phyloP scores from a whole-genome alignment of 768 basidiomycete species.

The Cystoderma amianthinum region DNA sequence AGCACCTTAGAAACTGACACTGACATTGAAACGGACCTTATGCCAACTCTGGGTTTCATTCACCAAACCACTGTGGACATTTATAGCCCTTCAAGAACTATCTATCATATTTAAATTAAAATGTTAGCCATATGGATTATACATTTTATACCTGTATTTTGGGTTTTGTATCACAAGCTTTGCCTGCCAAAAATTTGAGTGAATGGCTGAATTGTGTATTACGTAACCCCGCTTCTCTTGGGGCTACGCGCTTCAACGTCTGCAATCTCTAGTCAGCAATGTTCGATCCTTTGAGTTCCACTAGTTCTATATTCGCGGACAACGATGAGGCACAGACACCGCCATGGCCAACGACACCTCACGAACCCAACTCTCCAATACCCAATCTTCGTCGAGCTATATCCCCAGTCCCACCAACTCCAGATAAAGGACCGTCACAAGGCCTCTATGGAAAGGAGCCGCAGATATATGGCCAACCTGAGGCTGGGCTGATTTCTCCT shows the following conservation, averaged over 20 bases:
- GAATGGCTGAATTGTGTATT: conserved; percentile 1
- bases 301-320: conserved; percentile 46
- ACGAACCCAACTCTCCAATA: conserved; percentile 61
- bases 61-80: too few species aligned
- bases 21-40: too few species aligned
- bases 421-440: conserved; percentile 44
- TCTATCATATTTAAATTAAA: too few species aligned
- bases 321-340: conserved; percentile 36
- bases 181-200: too few species aligned
- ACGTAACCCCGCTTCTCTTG: conserved; percentile 5
- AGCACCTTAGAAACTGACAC: too few species aligned
- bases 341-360: conserved; percentile 81
- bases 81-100: too few species aligned
- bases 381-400: conserved; percentile 63
- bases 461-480: conserved; percentile 83
- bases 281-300: conserved; percentile 70
- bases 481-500: conserved; percentile 78
- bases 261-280: conserved; percentile 19
- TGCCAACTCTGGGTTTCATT: too few species aligned
- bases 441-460: conserved; percentile 74
- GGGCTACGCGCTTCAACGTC: background rate
- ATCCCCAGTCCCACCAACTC: conserved; percentile 41
- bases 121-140: too few species aligned
- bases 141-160: too few species aligned
- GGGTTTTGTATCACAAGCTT: too few species aligned